Evolutionary conservation across 1,284 basidiomycete species (phyloP).

Genomic region (Sporisorium exsertum): DNA sequence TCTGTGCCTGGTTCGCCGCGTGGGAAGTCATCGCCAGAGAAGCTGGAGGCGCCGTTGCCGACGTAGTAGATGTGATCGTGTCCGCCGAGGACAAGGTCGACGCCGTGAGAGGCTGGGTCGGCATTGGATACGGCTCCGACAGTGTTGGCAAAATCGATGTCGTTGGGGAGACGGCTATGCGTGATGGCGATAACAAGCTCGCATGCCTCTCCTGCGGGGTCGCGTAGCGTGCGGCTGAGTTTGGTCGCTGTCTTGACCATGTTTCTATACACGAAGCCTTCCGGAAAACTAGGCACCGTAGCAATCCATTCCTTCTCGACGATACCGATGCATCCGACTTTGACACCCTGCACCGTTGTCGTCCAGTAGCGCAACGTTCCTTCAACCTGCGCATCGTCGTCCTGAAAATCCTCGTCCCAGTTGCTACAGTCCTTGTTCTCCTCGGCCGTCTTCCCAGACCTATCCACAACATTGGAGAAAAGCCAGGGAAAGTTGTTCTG

Average conservation of each 20-base stretch:
- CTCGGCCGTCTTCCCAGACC: constrained; percentile 77
- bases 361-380: constrained; percentile 72
- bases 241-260: constrained; percentile 53
- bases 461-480: constrained; percentile 72
- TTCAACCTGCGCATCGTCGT: constrained; percentile 65
- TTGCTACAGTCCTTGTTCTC: constrained; percentile 8
- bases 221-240: constrained; percentile 79
- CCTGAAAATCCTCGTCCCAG: constrained; percentile 73
- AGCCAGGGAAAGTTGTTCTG: constrained; percentile 42
- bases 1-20: constrained; percentile 77
- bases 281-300: constrained; percentile 84
- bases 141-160: constrained; percentile 74
- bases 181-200: constrained; percentile 79
- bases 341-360: constrained; percentile 77
- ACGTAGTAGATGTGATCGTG: constrained; percentile 91
- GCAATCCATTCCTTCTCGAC: constrained; percentile 89
- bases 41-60: constrained; percentile 79
- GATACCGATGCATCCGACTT: constrained; percentile 82
- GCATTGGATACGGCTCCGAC: constrained; percentile 73
- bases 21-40: constrained; percentile 78
- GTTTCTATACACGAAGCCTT: constrained; percentile 73
- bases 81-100: constrained; percentile 86
- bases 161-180: constrained; percentile 79
- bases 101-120: constrained; percentile 76
- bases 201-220: constrained; percentile 78